Base-by-base conservation (phyloP, 169 alveolate genomes). In the Cryptosporidium parvum region DNA sequence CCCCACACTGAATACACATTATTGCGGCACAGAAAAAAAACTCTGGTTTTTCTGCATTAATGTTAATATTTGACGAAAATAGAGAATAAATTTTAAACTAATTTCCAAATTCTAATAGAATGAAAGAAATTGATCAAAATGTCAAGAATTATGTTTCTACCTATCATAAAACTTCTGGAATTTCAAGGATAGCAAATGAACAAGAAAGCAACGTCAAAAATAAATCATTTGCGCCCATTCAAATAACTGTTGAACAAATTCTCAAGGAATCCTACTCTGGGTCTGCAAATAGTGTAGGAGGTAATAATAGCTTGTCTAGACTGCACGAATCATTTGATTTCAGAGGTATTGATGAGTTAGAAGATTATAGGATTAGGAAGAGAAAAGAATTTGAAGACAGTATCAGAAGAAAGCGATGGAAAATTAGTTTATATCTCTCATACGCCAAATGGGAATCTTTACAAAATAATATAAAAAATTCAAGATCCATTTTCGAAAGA, bases 241-340 rank as follows among this genome's bases (percentile, higher is more conserved):
- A 98, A 93, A 98, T 98, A 59, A 97, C 99, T 21, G 99, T 99
- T 26, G 99, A 98, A 92, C 98, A 98, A 94, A 96, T 98, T 58
- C 93, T 98, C 71, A 94, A 98, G 72, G 99, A 98, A 92, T 70
- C 73, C 3, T 80, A 62, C 26, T 59, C 75, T 8, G 75, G 73
- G 62, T 62, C 61, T 23, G 35, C 59, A 16, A 29, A 80, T 37
- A 56, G 21, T 59, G 33, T 31, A 35, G 86, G 68, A 23, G 67
- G 67, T 2, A 85, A n/a, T 92, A 92, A 89, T 14, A 53, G 71
- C 18, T 33, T 73, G 31, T 56, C 70, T 37, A 52, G 44, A 45
- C 14, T 69, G 16, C 39, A 42, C 65, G 70, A 53, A 9, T 72
- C 85, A 23, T 37, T 72, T 45, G 68, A 80, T 18, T 93, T 95